These are phyloP conservation scores for Saccharomyces hybrid DNA, from an alignment of 1,139 yeast species.

Conservation along the genomic window DNA sequence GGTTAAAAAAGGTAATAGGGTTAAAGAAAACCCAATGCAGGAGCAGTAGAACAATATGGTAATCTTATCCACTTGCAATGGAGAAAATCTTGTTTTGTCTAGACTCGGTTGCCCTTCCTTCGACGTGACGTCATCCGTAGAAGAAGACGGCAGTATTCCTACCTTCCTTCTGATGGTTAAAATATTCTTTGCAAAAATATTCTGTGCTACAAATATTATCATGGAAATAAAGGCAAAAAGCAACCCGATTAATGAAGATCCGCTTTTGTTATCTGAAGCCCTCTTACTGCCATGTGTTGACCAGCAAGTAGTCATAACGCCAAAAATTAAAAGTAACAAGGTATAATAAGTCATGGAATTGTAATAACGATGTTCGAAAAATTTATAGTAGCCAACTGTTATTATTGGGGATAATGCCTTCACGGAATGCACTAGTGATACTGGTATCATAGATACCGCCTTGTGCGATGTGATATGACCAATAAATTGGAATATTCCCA, in stretches of 20 bases:
- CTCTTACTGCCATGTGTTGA: constrained; percentile 19
- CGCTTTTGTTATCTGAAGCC: constrained; percentile 31
- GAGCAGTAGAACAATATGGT: constrained; percentile 82
- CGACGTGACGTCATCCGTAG: constrained; percentile 1
- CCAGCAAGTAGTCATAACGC: constrained; percentile 77
- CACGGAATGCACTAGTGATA: constrained; percentile 83
- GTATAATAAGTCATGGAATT: constrained; percentile 64
- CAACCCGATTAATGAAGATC: constrained; percentile 53
- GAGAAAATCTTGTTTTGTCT: not conserved
- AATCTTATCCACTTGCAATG: constrained; percentile 55
- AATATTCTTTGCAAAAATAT: constrained; percentile 80
- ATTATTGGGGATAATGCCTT: constrained; percentile 84
- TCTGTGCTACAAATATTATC: constrained; percentile 83
- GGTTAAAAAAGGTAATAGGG: constrained; percentile 67
- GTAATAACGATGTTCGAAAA: constrained; percentile 52
- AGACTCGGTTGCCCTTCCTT: not conserved
- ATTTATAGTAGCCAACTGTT: constrained; percentile 73
- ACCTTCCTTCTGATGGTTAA: constrained; percentile 44
- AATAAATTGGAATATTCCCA: constrained; percentile 86
- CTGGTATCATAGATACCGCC: constrained; percentile 83
- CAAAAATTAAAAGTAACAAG: constrained; percentile 64
- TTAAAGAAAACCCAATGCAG: constrained; percentile 65
- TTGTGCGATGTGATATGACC: constrained; percentile 89
- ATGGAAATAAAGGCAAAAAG: constrained; percentile 72
- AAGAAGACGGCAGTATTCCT: constrained; percentile 20